Evolutionary conservation across 2,329 filamentous ascomycete species (phyloP).

Genomic region (Neoarthrinium moseri): DNA sequence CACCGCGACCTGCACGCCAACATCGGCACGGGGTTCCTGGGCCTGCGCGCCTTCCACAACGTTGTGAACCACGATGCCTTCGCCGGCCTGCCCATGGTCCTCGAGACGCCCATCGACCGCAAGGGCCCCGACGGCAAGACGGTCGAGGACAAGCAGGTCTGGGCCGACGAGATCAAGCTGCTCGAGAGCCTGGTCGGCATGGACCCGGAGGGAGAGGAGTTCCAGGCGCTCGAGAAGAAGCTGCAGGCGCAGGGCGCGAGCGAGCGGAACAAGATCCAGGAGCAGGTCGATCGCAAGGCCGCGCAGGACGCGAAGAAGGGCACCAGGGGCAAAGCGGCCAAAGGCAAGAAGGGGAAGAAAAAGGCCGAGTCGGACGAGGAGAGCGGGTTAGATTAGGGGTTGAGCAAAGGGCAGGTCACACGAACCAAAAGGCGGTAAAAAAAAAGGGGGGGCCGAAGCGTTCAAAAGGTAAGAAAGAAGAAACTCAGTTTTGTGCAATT

Average conservation of each 20-base stretch:
- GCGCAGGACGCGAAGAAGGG: slow-evolving; percentile 54
- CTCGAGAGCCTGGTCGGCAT: slow-evolving; percentile 85
- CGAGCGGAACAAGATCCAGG: slow-evolving; percentile 74
- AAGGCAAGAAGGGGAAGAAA: slow-evolving; percentile 28
- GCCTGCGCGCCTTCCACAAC: slow-evolving; percentile 85
- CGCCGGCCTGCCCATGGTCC: slow-evolving; percentile 79
- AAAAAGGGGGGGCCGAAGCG: no score
- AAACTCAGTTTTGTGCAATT: slow-evolving; percentile 11
- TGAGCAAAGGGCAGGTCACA: no score
- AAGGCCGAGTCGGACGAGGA: slow-evolving; percentile 17
- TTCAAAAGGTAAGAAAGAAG: slow-evolving; percentile 1
- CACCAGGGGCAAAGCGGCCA: slow-evolving; percentile 14
- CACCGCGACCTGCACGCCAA: slow-evolving; percentile 91
- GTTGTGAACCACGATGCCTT: slow-evolving; percentile 81
- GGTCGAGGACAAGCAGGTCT: slow-evolving; percentile 77
- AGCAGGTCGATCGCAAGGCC: slow-evolving; percentile 74
- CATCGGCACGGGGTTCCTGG: slow-evolving; percentile 92
- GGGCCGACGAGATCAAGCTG: slow-evolving; percentile 93
- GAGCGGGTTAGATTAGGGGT: slow-evolving; percentile 21
- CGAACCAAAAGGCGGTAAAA: no score
- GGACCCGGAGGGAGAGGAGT: slow-evolving; percentile 73
- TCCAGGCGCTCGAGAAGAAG: slow-evolving; percentile 61
- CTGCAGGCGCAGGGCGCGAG: slow-evolving; percentile 66
- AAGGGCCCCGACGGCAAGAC: slow-evolving; percentile 64
- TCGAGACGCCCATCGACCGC: slow-evolving; percentile 91